These are phyloP conservation scores for Parathielavia hyrcaniae DNA, from an alignment of 495 filamentous ascomycete species.

Conservation along the genomic window DNA sequence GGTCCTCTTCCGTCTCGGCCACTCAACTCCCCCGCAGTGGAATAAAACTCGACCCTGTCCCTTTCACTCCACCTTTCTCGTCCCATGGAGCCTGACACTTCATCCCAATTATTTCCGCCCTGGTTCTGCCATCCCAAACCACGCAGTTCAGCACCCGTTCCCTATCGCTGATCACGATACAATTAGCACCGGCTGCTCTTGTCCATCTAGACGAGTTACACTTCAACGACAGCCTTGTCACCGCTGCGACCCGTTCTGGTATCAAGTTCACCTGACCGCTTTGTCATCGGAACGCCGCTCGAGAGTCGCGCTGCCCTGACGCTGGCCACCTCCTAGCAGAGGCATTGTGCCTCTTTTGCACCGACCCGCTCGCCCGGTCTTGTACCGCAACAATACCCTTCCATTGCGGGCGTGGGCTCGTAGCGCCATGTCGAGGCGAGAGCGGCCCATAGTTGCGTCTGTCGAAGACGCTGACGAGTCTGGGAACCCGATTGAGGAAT, in stretches of 20 bases:
- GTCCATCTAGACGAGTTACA: conserved; percentile 13
- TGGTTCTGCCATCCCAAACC: conserved; percentile 16
- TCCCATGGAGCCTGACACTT: conserved; percentile 26
- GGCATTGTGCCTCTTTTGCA: conserved; percentile 30
- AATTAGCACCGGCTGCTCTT: conserved; percentile 5
- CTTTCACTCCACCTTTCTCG: conserved; percentile 29
- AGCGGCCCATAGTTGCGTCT: conserved; percentile 35
- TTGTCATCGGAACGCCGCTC: conserved; percentile 3
- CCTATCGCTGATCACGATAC: neutral
- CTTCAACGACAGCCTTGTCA: conserved; percentile 4
- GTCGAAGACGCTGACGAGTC: conserved; percentile 46
- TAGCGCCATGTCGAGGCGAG: conserved; percentile 29
- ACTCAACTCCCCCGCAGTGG: conserved; percentile 29
- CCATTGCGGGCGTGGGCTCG: conserved; percentile 22
- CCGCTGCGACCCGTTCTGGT: neutral
- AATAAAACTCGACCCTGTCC: conserved; percentile 37
- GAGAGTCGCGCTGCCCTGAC: conserved; percentile 12
- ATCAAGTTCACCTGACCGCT: conserved; percentile 5
- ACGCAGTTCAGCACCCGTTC: neutral
- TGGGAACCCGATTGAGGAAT: conserved; percentile 38
- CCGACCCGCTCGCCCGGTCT: conserved; percentile 2
- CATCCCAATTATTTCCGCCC: conserved; percentile 28
- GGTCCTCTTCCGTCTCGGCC: conserved; percentile 19
- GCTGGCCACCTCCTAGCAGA: conserved; percentile 27
- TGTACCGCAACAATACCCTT: conserved; percentile 15